A percentile compares a stretch with the other conserved stretches of the same genome.
Conservation (phyloP, 2,329 filamentous ascomycete species). For the Phaeosphaeriaceae sp. region DNA sequence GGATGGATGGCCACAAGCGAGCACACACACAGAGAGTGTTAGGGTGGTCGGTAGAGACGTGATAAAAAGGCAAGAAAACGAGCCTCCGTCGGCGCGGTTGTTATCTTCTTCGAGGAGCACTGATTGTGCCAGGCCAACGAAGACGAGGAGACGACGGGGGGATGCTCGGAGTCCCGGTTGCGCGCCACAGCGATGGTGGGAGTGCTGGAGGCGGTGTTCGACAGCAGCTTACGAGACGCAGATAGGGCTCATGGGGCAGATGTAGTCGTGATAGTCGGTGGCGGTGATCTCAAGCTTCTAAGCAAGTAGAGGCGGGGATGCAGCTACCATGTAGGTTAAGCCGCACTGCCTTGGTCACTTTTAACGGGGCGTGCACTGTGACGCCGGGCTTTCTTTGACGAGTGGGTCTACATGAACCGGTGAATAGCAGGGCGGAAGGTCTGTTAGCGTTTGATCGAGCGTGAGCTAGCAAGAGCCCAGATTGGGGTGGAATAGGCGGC, state of each 20-base stretch:
- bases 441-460: constrained; percentile 24
- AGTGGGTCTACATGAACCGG: constrained; percentile 21
- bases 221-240: constrained; percentile 25
- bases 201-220: constrained; percentile 10
- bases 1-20: constrained; percentile 12
- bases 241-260: constrained; percentile 24
- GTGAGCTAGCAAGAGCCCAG: constrained; percentile 21
- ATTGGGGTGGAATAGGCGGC: constrained; percentile 10
- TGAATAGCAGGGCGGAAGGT: constrained; percentile 18
- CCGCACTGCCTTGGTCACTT: constrained; percentile 31
- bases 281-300: constrained; percentile 31
- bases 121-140: constrained; percentile 33
- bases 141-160: constrained; percentile 42
- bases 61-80: constrained; percentile 54
- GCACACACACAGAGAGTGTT: constrained; percentile 38
- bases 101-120: constrained; percentile 42
- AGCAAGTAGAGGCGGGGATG: constrained; percentile 32
- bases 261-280: constrained; percentile 17
- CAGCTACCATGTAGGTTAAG: constrained; percentile 25
- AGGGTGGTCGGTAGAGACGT: constrained; percentile 54
- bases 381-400: constrained; percentile 22
- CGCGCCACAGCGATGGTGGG: constrained; percentile 48
- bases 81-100: constrained; percentile 51
- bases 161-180: constrained; percentile 41
- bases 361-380: constrained; percentile 20